Base-by-base conservation (phyloP, 345 rosid genomes). In the Pugionium cornutum region DNA sequence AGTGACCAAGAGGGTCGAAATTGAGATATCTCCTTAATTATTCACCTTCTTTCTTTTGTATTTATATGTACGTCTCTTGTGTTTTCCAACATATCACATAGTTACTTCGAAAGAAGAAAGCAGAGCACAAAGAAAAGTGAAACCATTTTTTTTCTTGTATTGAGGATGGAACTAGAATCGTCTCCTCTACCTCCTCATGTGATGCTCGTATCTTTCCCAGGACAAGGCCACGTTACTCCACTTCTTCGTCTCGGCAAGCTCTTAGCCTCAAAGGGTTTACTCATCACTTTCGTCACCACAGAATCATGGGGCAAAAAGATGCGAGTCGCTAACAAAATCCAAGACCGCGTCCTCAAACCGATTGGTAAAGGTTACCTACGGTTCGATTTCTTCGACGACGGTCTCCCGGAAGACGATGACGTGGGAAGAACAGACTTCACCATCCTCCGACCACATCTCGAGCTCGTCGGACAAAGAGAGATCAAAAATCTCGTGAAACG, bases 181-280 rank as follows among this genome's bases (percentile, higher is more conserved):
- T 59, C 61, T 43, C 56, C 83, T 3, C 78, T 63, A 30, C 75
- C 80, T 66, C 76, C 80, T 66, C 96, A 91, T 70, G 83, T 91
- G 4, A 58, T 91, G 63, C 79, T 91, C 1, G 83, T 91, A 40
- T 86, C 96, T 0, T 91, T 88, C 78, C 86, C 88, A 0, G 97
- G 82, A 9, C 96, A 91, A 70, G 98, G 96, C 52, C 96, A 91
- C 39, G 82, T 89, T 1, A 91, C 84, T 69, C 95, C 98, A 5
- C 83, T 89, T 29, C 89, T 91, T 9, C 72, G 95, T 45, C 90
- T 91, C 2, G 96, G 89, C 42, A 85, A 84, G 77, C 84, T 77
- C 49, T 78, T 91, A 9, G 91, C 98, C 18, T 86, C 92, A n/a
- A 84, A 73, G 67, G 96, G 96, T 51, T 67, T 87, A 64, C 86